phyloP scores from a whole-genome alignment of 345 rosid species.

The Populus euphratica region DNA sequence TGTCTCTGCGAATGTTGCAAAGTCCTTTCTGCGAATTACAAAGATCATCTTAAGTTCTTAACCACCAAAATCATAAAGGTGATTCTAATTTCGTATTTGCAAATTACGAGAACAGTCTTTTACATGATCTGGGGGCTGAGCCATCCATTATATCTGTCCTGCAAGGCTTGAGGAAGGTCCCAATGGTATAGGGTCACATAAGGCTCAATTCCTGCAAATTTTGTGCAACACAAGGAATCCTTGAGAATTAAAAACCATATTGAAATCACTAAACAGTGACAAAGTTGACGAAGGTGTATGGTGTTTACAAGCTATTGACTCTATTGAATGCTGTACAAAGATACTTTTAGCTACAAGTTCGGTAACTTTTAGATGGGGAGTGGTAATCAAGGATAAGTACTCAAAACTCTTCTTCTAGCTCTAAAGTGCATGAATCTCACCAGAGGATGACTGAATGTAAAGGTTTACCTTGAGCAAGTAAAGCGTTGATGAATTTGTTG shows the following conservation, averaged over 20 bases:
- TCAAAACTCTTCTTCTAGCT: neutral
- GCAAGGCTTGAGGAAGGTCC: conserved; percentile 95
- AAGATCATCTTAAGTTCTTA: neutral
- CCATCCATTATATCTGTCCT: conserved; percentile 82
- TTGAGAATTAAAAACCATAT: neutral
- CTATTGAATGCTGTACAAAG: neutral
- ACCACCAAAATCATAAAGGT: neutral
- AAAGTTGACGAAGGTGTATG: neutral
- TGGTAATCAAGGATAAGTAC: neutral
- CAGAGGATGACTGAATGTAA: neutral
- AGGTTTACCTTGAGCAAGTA: conserved; percentile 63
- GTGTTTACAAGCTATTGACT: neutral
- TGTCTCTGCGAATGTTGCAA: conserved; percentile 67
- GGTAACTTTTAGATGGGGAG: neutral
- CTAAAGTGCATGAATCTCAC: neutral
- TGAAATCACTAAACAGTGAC: neutral
- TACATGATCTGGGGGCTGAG: conserved; percentile 70
- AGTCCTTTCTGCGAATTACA: conserved; percentile 57
- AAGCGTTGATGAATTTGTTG: conserved; percentile 71
- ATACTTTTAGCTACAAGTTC: neutral
- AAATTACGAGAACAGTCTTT: neutral
- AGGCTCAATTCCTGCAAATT: conserved; percentile 69
- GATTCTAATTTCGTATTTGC: neutral
- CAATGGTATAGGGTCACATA: conserved; percentile 89
- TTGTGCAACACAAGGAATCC: neutral